These are phyloP conservation scores for Ceratonia siliqua DNA, from an alignment of 306 rosid genomes.

Conservation along the genomic window DNA sequence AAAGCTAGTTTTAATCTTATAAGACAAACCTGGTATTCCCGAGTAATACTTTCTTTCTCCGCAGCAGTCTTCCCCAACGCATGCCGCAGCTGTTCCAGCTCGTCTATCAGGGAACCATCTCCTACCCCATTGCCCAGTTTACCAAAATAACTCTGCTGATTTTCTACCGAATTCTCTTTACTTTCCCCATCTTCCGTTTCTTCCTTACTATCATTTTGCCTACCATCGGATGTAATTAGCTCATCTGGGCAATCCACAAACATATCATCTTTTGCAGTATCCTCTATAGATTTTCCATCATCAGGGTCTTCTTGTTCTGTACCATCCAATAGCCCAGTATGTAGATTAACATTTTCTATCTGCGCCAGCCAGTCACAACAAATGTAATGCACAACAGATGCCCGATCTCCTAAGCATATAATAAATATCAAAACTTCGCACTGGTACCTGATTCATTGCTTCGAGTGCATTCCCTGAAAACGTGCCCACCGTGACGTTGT, in stretches of 20 bases:
- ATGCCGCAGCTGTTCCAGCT: constrained; percentile 45
- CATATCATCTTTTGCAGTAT: constrained; percentile 71
- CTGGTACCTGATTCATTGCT: constrained; percentile 33
- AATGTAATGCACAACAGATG: not conserved
- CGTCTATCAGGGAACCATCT: constrained; percentile 26
- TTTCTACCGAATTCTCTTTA: constrained; percentile 44
- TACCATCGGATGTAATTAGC: constrained; percentile 43
- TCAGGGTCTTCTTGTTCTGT: constrained; percentile 35
- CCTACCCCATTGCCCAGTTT: constrained; percentile 39
- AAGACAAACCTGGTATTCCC: constrained; percentile 50
- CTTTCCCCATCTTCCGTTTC: constrained; percentile 33
- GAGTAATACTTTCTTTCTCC: constrained; percentile 48
- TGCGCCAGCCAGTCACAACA: not conserved
- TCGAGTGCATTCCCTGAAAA: not conserved
- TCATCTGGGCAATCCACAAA: constrained; percentile 94
- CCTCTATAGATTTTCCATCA: constrained; percentile 54
- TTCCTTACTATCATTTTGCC: constrained; percentile 48
- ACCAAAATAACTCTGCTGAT: constrained; percentile 30
- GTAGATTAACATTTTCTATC: not conserved
- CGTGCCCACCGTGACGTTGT: not conserved
- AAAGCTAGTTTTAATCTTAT: constrained; percentile 7
- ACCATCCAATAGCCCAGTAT: not conserved
- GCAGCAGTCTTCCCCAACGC: constrained; percentile 38
- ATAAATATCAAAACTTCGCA: not conserved
- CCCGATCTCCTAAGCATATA: not conserved